Percentiles rank a stretch among this genome's conserved stretches.
Conservation (phyloP, 2,329 filamentous ascomycete species). For the Ilyonectria sp. region DNA sequence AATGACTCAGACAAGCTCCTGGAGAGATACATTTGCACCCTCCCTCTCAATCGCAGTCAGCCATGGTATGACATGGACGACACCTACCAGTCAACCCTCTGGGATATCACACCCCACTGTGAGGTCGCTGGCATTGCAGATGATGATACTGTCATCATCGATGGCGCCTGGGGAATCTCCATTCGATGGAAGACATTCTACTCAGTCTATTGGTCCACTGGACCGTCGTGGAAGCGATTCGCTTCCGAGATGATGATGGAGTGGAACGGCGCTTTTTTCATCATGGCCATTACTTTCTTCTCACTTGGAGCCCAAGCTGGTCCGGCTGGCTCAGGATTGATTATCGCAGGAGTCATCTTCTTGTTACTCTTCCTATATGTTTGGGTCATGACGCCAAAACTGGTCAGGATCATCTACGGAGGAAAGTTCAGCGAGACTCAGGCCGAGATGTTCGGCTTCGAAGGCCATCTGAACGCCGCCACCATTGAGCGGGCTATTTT, state of each 20-base stretch:
- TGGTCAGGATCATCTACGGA: conserved; percentile 47
- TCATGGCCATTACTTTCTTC: conserved; percentile 42
- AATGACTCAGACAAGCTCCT: conserved; percentile 55
- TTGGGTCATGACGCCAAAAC: conserved; percentile 44
- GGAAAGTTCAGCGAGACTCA: conserved; percentile 50
- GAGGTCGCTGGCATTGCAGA: conserved; percentile 54
- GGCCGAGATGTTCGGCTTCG: conserved; percentile 52
- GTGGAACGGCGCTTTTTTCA: conserved; percentile 42
- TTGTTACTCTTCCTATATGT: conserved; percentile 43
- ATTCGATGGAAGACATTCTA: conserved; percentile 53
- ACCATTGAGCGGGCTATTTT: conserved; percentile 51
- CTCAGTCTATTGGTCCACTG: conserved; percentile 47
- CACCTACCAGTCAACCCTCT: conserved; percentile 50
- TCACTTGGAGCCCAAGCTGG: conserved; percentile 29
- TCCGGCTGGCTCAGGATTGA: conserved; percentile 20
- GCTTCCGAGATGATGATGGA: conserved; percentile 36
- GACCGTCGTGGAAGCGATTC: conserved; percentile 43
- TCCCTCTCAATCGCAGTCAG: conserved; percentile 43
- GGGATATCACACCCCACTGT: conserved; percentile 53
- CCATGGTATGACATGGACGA: conserved; percentile 52
- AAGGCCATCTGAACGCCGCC: conserved; percentile 50
- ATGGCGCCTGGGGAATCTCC: conserved; percentile 51
- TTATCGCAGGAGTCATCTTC: conserved; percentile 43
- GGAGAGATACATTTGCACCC: conserved; percentile 52
- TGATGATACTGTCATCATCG: conserved; percentile 53